Base-by-base conservation (phyloP, 2,329 filamentous ascomycete genomes). In the Huntiella decipiens region DNA sequence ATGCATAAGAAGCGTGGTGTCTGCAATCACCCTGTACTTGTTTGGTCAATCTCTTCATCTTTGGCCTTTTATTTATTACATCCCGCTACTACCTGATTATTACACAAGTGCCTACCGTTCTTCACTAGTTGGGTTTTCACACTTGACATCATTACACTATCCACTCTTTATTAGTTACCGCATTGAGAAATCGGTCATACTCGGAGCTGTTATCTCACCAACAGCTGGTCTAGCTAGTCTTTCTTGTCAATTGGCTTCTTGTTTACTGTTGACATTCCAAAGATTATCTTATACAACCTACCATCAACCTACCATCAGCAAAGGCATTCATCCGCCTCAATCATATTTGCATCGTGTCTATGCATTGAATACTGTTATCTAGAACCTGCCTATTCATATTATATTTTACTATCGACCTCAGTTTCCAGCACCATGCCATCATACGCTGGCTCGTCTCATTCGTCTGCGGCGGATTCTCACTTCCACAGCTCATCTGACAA, bases 401-500 rank as follows among this genome's bases (percentile, higher is more conserved):
- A 17, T 19, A 19, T 19, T 19, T 22, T 31, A 17, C 4, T n/a
- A 41, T 1, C 7, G 8, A 10, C 11, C 7, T 22, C 19, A 41
- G 7, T 32, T 15, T 33, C 36, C 17, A 17, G 6, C 22, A 43
- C 38, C 32, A 41, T 44, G 15, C 39, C 47, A 11, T 46, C 47
- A 13, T 49, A 49, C 28, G 39, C 47, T 32, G 42, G 44, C 6
- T 43, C 40, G 8, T 36, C 47, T 12, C 38, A 41, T 4, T 46
- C 47, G 13, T 49, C 47, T 22, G 22, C 38, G 8, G 33, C 37
- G 31, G 38, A 44, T 22, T 43, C 47, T n/a, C 22, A 28, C 22
- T 43, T 42, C 32, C 41, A 46, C 19, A 46, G 43, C 17, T 44
- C 43, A 39, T 49, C 47, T 3, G 47, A 49, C 39, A 49, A 46